Base-by-base conservation (phyloP, 2,329 filamentous ascomycete genomes). In the Sclerotinia sclerotiorum region DNA sequence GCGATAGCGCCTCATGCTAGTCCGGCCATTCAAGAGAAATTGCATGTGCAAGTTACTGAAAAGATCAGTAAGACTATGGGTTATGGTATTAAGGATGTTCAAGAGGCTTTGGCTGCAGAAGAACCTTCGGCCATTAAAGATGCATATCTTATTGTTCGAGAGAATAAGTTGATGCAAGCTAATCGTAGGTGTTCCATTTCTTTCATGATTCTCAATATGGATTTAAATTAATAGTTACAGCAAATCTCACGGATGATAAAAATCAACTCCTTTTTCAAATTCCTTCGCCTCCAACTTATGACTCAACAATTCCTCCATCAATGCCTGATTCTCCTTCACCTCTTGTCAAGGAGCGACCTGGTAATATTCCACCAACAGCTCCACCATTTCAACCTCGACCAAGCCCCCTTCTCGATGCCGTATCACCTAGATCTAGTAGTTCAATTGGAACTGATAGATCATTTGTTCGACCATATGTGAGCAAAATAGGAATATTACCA, bases 61-160 rank as follows among this genome's bases (percentile, higher is more conserved):
- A 98, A 98, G 83, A 90, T 99, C 65, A 95, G 94, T 76, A 95
- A 94, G 81, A 97, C 93, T 0, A 98, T 99, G 94, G 95, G 95
- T 70, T 99, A 99, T 78, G 93, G 91, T 48, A 94, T 92, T 78
- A 90, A 90, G 70, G 95, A 99, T 82, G 94, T 99, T 65, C 91
- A 97, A 77, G 95, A 98, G 79, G 94, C 95, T 29, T 83, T 99
- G 71, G 90, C 91, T 76, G 93, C 93, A 68, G 89, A 95, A 65
- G 95, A 99, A 78, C 95, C 95, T 17, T 98, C 94, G 69, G 94
- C 95, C 15, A 97, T 99, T 83, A 99, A 99, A 81, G 95, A 99
- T 80, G 95, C 95, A 1, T 99, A 98, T 81, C 89, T 97, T 81
- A 99, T 99, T 78, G 93, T 99, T 35, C 88, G 94, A 65, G 95